Evolutionary conservation across 805 yeast genomes (phyloP).

Genomic region (Schwanniomyces occidentalis): DNA sequence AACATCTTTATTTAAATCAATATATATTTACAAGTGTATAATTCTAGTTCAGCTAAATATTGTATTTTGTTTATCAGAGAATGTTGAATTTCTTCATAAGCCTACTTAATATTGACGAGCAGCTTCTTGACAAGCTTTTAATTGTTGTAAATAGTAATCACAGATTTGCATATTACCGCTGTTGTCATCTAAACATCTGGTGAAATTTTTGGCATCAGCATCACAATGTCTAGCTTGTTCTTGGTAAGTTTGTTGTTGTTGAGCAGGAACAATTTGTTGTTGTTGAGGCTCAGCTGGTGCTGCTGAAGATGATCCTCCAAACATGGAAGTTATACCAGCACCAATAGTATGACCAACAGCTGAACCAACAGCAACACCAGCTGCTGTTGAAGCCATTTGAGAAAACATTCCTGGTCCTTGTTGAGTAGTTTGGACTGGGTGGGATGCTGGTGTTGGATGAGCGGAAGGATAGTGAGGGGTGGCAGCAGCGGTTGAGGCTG

Average conservation of each 20-base stretch:
- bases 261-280: slow-evolving; percentile 44
- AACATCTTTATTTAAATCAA: no score
- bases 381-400: slow-evolving; percentile 98
- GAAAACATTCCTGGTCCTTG: slow-evolving; percentile 85
- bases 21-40: no score
- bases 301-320: slow-evolving; percentile 72
- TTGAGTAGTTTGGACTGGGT: slow-evolving; percentile 40
- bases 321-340: slow-evolving; percentile 88
- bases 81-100: no score
- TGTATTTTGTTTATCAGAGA: no score
- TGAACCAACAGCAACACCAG: slow-evolving; percentile 99
- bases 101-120: slow-evolving; percentile 66
- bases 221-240: slow-evolving; percentile 70
- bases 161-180: slow-evolving; percentile 95
- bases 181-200: slow-evolving; percentile 93
- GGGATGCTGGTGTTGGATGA: slow-evolving; percentile 45
- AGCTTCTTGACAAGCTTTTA: slow-evolving; percentile 96
- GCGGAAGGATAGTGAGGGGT: slow-evolving; percentile 48
- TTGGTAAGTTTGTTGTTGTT: slow-evolving; percentile 35
- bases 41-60: no score
- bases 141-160: slow-evolving; percentile 94
- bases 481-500: slow-evolving; percentile 76
- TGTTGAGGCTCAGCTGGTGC: slow-evolving; percentile 53
- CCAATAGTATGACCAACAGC: slow-evolving; percentile 96
- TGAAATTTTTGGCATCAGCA: slow-evolving; percentile 89